A percentile compares a stretch with the other conserved stretches of the same genome.
Evolutionary conservation across 805 yeast genomes (phyloP).

Genomic region (Metschnikowia drakensbergensis): DNA sequence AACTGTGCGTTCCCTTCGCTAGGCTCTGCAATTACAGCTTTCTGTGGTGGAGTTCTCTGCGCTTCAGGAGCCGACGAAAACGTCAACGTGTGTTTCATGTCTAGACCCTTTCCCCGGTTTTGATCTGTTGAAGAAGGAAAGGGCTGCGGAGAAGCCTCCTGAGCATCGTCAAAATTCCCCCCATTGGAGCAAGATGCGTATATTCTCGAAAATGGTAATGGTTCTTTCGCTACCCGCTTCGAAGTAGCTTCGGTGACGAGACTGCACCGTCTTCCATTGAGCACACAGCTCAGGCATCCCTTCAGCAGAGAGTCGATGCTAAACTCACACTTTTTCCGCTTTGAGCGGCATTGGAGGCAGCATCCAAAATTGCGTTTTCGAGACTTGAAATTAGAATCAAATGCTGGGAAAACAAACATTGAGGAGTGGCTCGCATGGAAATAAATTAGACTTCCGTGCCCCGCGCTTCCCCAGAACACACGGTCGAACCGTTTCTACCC

Average conservation of each 20-base stretch:
- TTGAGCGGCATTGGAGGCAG: conserved; percentile 36
- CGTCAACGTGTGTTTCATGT: not conserved
- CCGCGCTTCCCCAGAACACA: not conserved
- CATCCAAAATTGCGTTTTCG: conserved; percentile 41
- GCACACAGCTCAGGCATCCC: conserved; percentile 1
- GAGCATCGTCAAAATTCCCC: not conserved
- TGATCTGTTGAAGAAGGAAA: not conserved
- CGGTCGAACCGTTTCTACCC: not conserved
- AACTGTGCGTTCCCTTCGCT: conserved; percentile 2
- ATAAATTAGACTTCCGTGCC: too few relatives aligned
- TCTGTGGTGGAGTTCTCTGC: not conserved
- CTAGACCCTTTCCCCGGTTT: not conserved
- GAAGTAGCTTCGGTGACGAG: conserved; percentile 8
- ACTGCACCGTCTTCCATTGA: conserved; percentile 15
- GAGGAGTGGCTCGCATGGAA: not conserved
- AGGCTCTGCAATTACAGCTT: not conserved
- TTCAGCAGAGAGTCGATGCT: not conserved
- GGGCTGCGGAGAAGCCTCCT: not conserved
- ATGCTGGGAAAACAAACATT: conserved; percentile 43
- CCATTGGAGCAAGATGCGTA: not conserved
- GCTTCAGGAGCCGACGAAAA: not conserved
- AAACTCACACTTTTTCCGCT: conserved; percentile 17
- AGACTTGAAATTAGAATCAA: conserved; percentile 35
- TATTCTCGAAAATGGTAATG: not conserved
- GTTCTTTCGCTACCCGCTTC: not conserved